Evolutionary conservation across 768 basidiomycete species (phyloP).

Genomic region (Roridomyces roridus): DNA sequence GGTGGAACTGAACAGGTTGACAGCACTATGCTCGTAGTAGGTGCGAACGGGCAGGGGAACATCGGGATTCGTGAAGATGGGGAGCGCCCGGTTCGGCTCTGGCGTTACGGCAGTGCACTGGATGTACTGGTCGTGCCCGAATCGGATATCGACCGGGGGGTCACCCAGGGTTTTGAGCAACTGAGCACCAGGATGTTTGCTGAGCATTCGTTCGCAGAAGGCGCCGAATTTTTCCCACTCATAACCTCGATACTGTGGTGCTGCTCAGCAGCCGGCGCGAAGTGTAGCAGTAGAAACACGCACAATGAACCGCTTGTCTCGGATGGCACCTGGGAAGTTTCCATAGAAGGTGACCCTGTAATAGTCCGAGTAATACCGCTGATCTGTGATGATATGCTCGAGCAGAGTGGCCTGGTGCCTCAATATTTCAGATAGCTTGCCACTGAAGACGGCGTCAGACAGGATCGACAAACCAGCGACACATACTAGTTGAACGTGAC

Average conservation of each 20-base stretch:
- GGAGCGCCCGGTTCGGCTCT: conserved; percentile 77
- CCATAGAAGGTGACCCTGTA: conserved; percentile 95
- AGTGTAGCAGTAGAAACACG: no score
- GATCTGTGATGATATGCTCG: conserved; percentile 84
- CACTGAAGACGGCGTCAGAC: conserved; percentile 47
- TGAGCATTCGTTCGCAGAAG: conserved; percentile 90
- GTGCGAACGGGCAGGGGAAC: conserved; percentile 79
- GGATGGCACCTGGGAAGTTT: conserved; percentile 84
- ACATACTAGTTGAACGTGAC: conserved; percentile 91
- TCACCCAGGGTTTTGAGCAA: conserved; percentile 76
- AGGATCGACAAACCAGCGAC: background rate
- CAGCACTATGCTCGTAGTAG: conserved; percentile 90
- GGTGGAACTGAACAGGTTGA: conserved; percentile 82
- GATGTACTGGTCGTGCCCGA: conserved; percentile 82
- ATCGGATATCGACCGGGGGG: conserved; percentile 81
- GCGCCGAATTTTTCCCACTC: conserved; percentile 94
- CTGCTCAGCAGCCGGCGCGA: no score
- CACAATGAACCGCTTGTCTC: conserved; percentile 92
- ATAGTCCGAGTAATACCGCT: conserved; percentile 90
- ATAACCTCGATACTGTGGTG: conserved; percentile 88
- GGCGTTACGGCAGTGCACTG: conserved; percentile 88
- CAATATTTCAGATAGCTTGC: conserved; percentile 83
- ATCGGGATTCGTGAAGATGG: conserved; percentile 86
- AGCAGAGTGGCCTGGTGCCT: conserved; percentile 86
- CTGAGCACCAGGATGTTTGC: conserved; percentile 87